Percentiles rank a stretch among this genome's conserved stretches.
These are phyloP conservation scores for Allium sativum DNA, from an alignment of 106 monocot species.

Conservation along the genomic window DNA sequence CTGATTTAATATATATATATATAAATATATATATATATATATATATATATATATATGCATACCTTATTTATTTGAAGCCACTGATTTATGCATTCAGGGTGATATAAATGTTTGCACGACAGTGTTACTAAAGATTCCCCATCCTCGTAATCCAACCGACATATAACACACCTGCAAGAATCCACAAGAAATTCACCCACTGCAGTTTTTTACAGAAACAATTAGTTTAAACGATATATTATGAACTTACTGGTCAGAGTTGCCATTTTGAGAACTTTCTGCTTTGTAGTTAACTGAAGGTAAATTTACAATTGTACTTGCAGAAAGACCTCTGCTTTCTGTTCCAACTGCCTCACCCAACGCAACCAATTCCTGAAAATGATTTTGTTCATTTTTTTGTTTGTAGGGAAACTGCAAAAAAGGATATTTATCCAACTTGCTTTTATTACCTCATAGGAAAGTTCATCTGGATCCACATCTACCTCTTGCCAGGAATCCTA, in stretches of 20 bases:
- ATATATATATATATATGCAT: neutral
- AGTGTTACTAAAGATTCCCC: constrained; percentile 65
- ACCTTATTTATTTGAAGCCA: constrained; percentile 99
- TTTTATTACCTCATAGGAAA: constrained; percentile 61
- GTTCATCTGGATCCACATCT: constrained; percentile 69
- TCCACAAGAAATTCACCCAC: neutral
- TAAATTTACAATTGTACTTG: constrained; percentile 67
- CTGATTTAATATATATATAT: neutral
- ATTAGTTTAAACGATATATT: neutral
- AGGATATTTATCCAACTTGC: neutral
- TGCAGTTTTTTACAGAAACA: neutral
- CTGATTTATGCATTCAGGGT: constrained; percentile 73
- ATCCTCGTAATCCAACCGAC: constrained; percentile 89
- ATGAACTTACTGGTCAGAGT: constrained; percentile 54
- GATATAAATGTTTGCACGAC: constrained; percentile 89
- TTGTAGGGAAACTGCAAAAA: neutral
- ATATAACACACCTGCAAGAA: constrained; percentile 74
- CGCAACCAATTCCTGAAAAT: constrained; percentile 58
- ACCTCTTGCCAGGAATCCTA: constrained; percentile 88
- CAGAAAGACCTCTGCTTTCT: constrained; percentile 79
- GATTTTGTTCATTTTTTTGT: neutral
- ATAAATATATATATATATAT: neutral
- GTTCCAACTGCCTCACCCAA: constrained; percentile 91
- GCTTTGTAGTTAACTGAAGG: constrained; percentile 68
- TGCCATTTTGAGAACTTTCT: constrained; percentile 35